Percentiles rank a stretch among this genome's conserved stretches.
These are phyloP conservation scores for Oryza rufipogon DNA, from an alignment of 176 grass and related monocot genomes.

Conservation along the genomic window DNA sequence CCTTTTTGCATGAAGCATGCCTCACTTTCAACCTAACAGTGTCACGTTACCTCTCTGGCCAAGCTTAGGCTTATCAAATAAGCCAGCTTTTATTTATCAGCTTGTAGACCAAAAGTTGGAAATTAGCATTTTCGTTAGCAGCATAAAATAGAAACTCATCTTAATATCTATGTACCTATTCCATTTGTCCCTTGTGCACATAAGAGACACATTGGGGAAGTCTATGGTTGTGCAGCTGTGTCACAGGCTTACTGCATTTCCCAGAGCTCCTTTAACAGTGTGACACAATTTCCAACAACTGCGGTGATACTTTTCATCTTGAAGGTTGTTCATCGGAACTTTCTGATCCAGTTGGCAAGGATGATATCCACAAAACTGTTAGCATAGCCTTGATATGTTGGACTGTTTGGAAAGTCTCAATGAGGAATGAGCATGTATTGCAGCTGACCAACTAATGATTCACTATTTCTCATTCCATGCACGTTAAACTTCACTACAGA, in stretches of 20 bases:
- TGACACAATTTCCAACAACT: neutral
- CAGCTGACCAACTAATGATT: neutral
- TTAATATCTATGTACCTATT: neutral
- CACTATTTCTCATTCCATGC: neutral
- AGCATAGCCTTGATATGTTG: neutral
- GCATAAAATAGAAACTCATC: neutral
- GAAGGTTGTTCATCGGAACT: neutral
- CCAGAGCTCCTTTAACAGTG: neutral
- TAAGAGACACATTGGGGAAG: neutral
- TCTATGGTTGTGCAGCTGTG: neutral
- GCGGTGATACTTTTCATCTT: neutral
- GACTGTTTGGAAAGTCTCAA: neutral
- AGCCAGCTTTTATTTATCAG: neutral
- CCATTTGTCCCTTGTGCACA: neutral
- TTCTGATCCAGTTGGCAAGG: neutral
- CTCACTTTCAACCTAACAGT: neutral
- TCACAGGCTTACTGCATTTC: neutral
- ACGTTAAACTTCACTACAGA: neutral
- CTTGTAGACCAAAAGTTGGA: neutral
- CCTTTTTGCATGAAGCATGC: neutral
- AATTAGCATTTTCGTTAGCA: neutral
- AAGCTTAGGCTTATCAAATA: conserved; percentile 11
- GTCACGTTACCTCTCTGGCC: neutral
- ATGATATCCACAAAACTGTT: neutral
- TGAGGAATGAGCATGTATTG: neutral